phyloP scores from a whole-genome alignment of 208 protist genomes.

The Crithidia fasciculata region DNA sequence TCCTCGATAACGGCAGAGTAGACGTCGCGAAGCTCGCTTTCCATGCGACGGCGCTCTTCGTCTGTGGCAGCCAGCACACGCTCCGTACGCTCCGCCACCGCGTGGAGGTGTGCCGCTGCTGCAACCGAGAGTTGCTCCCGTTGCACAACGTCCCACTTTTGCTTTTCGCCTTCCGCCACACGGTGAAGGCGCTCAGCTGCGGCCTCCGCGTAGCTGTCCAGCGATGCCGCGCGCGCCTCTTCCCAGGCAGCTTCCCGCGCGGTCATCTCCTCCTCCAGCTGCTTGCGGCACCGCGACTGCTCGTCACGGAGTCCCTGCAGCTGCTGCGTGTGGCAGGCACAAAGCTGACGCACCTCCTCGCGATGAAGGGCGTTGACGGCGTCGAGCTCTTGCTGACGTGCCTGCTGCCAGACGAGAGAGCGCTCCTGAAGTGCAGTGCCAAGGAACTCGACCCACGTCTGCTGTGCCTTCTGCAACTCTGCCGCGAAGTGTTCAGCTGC shows the following conservation, averaged over 20 bases:
- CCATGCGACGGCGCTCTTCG: conserved; percentile 9
- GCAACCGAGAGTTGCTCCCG: neutral
- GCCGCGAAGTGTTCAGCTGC: conserved; percentile 1
- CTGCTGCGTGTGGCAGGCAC: conserved; percentile 13
- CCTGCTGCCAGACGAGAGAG: conserved; percentile 21
- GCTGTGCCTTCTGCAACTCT: conserved; percentile 8
- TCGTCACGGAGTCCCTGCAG: neutral
- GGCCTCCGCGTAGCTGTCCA: conserved; percentile 17
- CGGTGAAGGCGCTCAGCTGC: conserved; percentile 14
- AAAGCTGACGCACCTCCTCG: conserved; percentile 16
- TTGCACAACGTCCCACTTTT: neutral
- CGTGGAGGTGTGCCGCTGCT: conserved; percentile 2
- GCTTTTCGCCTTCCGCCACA: conserved; percentile 13
- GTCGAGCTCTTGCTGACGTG: conserved; percentile 15
- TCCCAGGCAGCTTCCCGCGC: conserved; percentile 24
- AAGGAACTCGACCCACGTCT: conserved; percentile 8
- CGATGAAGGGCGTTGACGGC: conserved; percentile 6
- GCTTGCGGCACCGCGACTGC: conserved; percentile 2
- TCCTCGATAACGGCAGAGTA: conserved; percentile 20
- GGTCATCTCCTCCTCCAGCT: conserved; percentile 14
- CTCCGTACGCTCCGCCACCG: conserved; percentile 1
- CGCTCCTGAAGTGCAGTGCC: conserved; percentile 18
- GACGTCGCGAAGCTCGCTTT: conserved; percentile 11
- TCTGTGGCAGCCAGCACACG: conserved; percentile 3
- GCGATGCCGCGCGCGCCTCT: conserved; percentile 13